Base-by-base conservation (phyloP, 2,329 filamentous ascomycete genomes). In the Rhinocladiella similis region DNA sequence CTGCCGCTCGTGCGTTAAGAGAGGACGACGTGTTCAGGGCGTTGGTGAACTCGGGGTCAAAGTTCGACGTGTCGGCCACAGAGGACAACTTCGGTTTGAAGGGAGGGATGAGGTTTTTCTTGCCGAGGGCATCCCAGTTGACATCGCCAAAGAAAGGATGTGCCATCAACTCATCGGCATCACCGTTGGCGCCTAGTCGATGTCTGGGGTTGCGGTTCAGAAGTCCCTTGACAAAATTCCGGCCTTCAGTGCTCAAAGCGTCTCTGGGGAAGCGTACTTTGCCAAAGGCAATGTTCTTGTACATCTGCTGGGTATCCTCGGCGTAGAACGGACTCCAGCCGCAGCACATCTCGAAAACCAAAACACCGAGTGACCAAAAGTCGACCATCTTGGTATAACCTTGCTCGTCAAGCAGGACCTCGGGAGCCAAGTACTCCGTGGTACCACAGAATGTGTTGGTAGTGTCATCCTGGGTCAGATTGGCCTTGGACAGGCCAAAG, bases 341-440 rank as follows among this genome's bases (percentile, higher is more conserved):
- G 68, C 94, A 99, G 78, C 94, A 99, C 94, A 99, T 99, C 74
- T 99, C 94, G 68, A 99, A 99, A 1, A 99, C 94, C 53, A 99
- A 80, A 47, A 99, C 94, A 55, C 94, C 94, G 12, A 99, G 81
- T 1, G 94, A 99, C 94, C 94, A 99, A 73, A 97, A 99, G 72
- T 99, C 94, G 5, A 99, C 94, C 94, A 99, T 97, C 77, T 97
- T 97, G 53, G 94, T 97, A 74, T 99, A 99, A 33, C 94, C 94
- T 68, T 91, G 90, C 76, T 99, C 94, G 66, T 99, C 94, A 43
- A 99, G 78, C 13, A 99, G 80, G 2, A 97, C 94, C 70, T 99
- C 94, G 0, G 94, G 94, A 0, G 94, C 94, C 18, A 99, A 82
- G 70, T 99, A 99, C 72, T 99, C 94, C 0, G 94, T 99, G 1